These are phyloP conservation scores for Xylaria polymorpha DNA, from an alignment of 2,329 filamentous ascomycete species.

Conservation along the genomic window DNA sequence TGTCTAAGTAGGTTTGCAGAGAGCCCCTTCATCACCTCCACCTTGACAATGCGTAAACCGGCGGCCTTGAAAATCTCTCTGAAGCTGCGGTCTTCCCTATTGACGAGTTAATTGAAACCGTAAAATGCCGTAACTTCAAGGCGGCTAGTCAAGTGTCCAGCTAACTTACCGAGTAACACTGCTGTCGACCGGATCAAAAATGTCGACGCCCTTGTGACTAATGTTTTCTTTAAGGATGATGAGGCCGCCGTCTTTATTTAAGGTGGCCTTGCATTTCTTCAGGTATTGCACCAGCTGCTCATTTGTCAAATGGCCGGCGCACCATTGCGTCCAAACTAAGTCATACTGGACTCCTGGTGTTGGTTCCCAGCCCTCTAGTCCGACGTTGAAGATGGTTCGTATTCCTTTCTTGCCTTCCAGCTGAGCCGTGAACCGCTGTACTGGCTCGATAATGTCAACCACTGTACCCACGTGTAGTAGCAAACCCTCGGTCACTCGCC, in stretches of 20 bases:
- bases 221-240: slow-evolving; percentile 12
- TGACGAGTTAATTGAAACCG: background rate
- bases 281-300: slow-evolving; percentile 12
- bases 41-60: slow-evolving; percentile 8
- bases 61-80: slow-evolving; percentile 15
- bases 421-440: slow-evolving; percentile 4
- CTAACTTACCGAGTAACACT: slow-evolving; percentile 3
- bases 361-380: slow-evolving; percentile 8
- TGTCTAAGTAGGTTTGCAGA: background rate
- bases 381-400: slow-evolving; percentile 14
- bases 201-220: background rate
- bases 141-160: background rate
- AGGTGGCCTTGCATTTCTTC: slow-evolving; percentile 1
- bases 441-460: slow-evolving; percentile 16
- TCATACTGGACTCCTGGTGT: slow-evolving; percentile 6
- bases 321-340: slow-evolving; percentile 13
- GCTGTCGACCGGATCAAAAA: background rate
- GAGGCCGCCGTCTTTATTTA: slow-evolving; percentile 7
- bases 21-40: slow-evolving; percentile 1
- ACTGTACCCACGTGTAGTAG: slow-evolving; percentile 6
- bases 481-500: slow-evolving; percentile 11
- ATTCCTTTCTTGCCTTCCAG: slow-evolving; percentile 10
- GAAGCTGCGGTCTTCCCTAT: slow-evolving; percentile 11
- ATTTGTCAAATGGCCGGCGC: slow-evolving; percentile 12
- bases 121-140: background rate